Conservation (phyloP, 495 filamentous ascomycete genomes). For the Aspergillus homomorphus region DNA sequence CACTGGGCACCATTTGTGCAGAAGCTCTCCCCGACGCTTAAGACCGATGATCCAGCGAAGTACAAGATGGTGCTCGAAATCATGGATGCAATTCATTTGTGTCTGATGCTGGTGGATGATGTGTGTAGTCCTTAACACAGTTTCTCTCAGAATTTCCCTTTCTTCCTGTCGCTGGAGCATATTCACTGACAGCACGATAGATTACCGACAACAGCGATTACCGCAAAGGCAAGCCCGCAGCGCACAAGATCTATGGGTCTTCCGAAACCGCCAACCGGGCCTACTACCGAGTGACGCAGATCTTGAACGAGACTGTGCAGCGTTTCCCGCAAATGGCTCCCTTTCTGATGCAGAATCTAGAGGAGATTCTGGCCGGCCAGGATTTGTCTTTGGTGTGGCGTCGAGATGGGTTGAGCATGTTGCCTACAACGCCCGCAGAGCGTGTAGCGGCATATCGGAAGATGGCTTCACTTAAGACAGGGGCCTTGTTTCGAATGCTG, state of each 20-base stretch:
- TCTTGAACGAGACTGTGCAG: conserved; percentile 19
- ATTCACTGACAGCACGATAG: not conserved
- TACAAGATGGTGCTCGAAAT: conserved; percentile 27
- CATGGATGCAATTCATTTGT: conserved; percentile 32
- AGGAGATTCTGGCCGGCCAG: conserved; percentile 31
- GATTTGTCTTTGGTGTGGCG: conserved; percentile 35
- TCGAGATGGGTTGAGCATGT: conserved; percentile 25
- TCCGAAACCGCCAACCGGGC: conserved; percentile 32
- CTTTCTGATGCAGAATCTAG: conserved; percentile 24
- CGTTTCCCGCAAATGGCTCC: conserved; percentile 20
- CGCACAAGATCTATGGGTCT: conserved; percentile 28
- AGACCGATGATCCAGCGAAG: conserved; percentile 19
- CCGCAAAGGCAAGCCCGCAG: conserved; percentile 30
- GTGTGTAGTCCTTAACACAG: conserved; percentile 2
- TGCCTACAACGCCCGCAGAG: conserved; percentile 13
- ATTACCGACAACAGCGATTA: conserved; percentile 30
- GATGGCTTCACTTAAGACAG: conserved; percentile 26
- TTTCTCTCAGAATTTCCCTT: not conserved
- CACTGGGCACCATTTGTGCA: conserved; percentile 28
- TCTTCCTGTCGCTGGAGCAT: not conserved
- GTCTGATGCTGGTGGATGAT: conserved; percentile 36
- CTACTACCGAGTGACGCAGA: conserved; percentile 27
- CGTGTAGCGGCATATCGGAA: conserved; percentile 16
- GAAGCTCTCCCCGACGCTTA: conserved; percentile 22
- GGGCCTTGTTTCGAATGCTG: conserved; percentile 21